These are phyloP conservation scores for Huntiella decipiens DNA, from an alignment of 2,329 filamentous ascomycete species.

Conservation along the genomic window DNA sequence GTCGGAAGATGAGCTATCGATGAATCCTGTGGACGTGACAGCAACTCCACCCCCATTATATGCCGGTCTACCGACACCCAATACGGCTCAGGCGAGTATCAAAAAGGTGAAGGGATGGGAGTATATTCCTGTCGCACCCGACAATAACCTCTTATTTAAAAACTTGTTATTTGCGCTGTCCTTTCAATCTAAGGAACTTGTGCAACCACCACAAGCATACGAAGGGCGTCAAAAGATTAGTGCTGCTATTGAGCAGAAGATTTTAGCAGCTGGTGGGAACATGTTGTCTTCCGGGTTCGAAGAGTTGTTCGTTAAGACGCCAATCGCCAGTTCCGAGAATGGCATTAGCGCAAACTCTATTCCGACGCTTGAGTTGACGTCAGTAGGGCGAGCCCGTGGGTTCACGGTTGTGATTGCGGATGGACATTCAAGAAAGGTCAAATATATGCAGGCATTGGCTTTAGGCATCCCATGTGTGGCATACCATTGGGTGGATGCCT, in stretches of 20 bases:
- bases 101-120: slow-evolving; percentile 8
- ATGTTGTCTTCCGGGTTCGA: slow-evolving; percentile 63
- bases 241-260: slow-evolving; percentile 36
- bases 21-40: neutral
- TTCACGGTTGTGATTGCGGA: slow-evolving; percentile 81
- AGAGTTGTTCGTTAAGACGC: slow-evolving; percentile 45
- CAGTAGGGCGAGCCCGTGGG: slow-evolving; percentile 34
- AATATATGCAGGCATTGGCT: slow-evolving; percentile 88
- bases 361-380: slow-evolving; percentile 31
- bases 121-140: slow-evolving; percentile 11
- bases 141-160: slow-evolving; percentile 35
- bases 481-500: slow-evolving; percentile 61
- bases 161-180: slow-evolving; percentile 82
- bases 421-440: slow-evolving; percentile 65
- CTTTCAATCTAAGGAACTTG: slow-evolving; percentile 33
- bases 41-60: neutral
- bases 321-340: neutral
- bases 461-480: slow-evolving; percentile 75
- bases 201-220: slow-evolving; percentile 33
- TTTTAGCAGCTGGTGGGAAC: slow-evolving; percentile 51
- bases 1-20: slow-evolving; percentile 6
- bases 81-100: neutral
- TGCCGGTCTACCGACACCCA: neutral
- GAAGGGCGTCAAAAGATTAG: slow-evolving; percentile 22
- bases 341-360: neutral